phyloP scores from a whole-genome alignment of 106 monocot species.

The Acorus calamus region DNA sequence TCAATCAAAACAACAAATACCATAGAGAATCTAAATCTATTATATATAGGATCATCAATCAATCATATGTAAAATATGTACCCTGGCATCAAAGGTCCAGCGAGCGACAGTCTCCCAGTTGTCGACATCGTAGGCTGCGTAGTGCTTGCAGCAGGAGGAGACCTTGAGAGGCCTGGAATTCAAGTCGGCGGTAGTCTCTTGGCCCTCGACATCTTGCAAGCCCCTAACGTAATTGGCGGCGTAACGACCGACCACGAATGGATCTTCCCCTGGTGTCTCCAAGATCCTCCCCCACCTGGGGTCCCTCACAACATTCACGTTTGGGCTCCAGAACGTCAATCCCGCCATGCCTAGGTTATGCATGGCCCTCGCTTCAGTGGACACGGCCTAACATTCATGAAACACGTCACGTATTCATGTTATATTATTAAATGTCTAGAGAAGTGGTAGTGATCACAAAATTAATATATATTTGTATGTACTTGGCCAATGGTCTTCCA shows the following conservation, averaged over 20 bases:
- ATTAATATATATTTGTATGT: background rate
- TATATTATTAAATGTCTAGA: background rate
- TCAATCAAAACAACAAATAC: too few relatives aligned
- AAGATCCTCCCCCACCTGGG: slow-evolving; percentile 43
- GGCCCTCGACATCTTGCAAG: slow-evolving; percentile 20
- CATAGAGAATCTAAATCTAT: too few relatives aligned
- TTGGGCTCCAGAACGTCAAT: slow-evolving; percentile 39
- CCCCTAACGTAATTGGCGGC: slow-evolving; percentile 32
- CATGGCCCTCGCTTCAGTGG: slow-evolving; percentile 38
- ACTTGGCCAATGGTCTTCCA: slow-evolving; percentile 30
- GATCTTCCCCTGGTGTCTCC: slow-evolving; percentile 59
- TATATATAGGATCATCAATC: too few relatives aligned
- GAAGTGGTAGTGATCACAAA: too few relatives aligned
- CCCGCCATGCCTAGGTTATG: slow-evolving; percentile 29
- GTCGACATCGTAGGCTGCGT: slow-evolving; percentile 40
- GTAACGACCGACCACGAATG: slow-evolving; percentile 18
- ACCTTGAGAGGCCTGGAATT: slow-evolving; percentile 26
- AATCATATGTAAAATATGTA: background rate
- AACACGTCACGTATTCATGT: background rate
- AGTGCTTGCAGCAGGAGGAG: slow-evolving; percentile 54
- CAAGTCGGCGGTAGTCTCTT: background rate
- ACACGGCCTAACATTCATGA: slow-evolving; percentile 6
- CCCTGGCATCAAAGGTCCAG: slow-evolving; percentile 24
- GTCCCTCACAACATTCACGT: slow-evolving; percentile 30
- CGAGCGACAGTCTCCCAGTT: slow-evolving; percentile 22